Evolutionary conservation across 1,139 yeast species (phyloP).

Genomic region (Geotrichum histeridarum): DNA sequence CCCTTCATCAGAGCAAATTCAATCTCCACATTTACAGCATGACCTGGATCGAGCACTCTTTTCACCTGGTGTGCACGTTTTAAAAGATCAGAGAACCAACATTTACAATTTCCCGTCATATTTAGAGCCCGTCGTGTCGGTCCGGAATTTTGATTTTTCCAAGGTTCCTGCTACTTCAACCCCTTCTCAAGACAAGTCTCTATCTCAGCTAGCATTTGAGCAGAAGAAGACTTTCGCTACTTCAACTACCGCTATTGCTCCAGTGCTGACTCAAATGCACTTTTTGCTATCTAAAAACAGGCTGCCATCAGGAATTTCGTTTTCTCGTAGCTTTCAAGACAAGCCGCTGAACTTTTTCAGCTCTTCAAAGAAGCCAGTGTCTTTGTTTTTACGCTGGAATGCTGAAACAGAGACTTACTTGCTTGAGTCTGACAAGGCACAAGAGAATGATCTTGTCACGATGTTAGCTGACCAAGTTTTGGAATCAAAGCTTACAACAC

Average conservation of each 20-base stretch:
- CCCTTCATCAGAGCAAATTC: conserved; percentile 24
- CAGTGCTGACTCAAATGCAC: conserved; percentile 69
- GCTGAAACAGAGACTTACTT: conserved; percentile 47
- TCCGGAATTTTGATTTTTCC: conserved; percentile 63
- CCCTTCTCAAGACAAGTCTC: conserved; percentile 57
- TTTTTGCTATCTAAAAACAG: conserved; percentile 58
- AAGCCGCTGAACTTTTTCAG: conserved; percentile 32
- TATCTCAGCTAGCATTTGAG: conserved; percentile 47
- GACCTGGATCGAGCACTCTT: conserved; percentile 64
- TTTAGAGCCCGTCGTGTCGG: conserved; percentile 57
- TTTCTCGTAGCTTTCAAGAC: conserved; percentile 44
- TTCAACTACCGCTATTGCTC: conserved; percentile 86
- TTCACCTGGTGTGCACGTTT: conserved; percentile 77
- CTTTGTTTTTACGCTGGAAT: conserved; percentile 41
- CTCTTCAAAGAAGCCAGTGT: conserved; percentile 43
- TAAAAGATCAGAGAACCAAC: conserved; percentile 71
- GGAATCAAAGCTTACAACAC: conserved; percentile 66
- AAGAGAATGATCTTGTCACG: conserved; percentile 66
- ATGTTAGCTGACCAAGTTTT: conserved; percentile 73
- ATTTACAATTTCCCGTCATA: conserved; percentile 65
- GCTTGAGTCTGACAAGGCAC: conserved; percentile 64
- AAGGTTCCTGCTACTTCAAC: conserved; percentile 55
- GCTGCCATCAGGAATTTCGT: conserved; percentile 42
- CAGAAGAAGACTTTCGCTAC: conserved; percentile 52
- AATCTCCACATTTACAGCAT: conserved; percentile 51